A percentile compares a stretch with the other conserved stretches of the same genome.
Conservation (phyloP, 306 rosid genomes). For the Argentina anserina region DNA sequence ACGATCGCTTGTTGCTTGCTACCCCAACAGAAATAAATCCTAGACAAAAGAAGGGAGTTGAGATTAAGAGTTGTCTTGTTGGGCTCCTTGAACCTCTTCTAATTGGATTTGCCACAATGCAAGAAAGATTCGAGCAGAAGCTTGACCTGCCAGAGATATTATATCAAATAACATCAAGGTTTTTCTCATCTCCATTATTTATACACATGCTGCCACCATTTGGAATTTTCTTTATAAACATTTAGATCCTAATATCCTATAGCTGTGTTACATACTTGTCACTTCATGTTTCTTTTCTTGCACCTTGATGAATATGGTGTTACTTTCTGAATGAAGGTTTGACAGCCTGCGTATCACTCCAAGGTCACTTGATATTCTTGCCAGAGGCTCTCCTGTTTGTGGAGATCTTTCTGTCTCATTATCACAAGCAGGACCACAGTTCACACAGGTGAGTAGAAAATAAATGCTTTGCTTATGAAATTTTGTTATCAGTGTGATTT, state of each 20-base stretch:
- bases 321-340: slow-evolving; percentile 63
- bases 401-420: slow-evolving; percentile 98
- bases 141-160: slow-evolving; percentile 91
- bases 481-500: slow-evolving; percentile 20
- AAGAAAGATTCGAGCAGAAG: slow-evolving; percentile 88
- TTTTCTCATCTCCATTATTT: slow-evolving; percentile 25
- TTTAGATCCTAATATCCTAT: not conserved
- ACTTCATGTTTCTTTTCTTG: slow-evolving; percentile 23
- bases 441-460: slow-evolving; percentile 72
- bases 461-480: slow-evolving; percentile 14
- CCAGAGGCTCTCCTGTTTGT: slow-evolving; percentile 97
- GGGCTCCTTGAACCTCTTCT: slow-evolving; percentile 99
- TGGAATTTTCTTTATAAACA: not conserved
- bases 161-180: slow-evolving; percentile 98
- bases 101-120: slow-evolving; percentile 96
- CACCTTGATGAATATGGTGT: slow-evolving; percentile 18
- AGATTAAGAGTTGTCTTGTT: slow-evolving; percentile 92
- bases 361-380: slow-evolving; percentile 89
- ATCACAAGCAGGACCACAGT: slow-evolving; percentile 98
- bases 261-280: slow-evolving; percentile 11
- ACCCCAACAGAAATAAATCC: slow-evolving; percentile 86
- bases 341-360: slow-evolving; percentile 98
- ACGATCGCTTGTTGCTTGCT: slow-evolving; percentile 84
- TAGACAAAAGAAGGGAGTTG: slow-evolving; percentile 75
- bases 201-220: not conserved